Evolutionary conservation across 1,139 yeast genomes (phyloP).

Genomic region (Sugiyamaella novakii): DNA sequence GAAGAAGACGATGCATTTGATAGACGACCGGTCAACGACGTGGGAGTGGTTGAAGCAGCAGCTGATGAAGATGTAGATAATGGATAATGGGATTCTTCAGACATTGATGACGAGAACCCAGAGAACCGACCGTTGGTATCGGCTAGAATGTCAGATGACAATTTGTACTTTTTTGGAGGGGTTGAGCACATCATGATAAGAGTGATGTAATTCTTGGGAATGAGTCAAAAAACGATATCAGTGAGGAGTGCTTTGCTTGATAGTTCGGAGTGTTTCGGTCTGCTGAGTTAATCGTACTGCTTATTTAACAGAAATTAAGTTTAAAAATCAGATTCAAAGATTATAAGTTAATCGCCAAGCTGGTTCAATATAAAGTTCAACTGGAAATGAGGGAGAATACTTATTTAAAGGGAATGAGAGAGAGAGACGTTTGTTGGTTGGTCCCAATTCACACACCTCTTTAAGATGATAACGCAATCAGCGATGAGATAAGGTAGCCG

Average conservation of each 20-base stretch:
- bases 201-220: background rate
- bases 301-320: background rate
- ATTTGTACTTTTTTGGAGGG: constrained; percentile 15
- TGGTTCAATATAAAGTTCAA: too few relatives aligned
- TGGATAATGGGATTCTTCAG: background rate
- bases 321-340: background rate
- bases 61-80: background rate
- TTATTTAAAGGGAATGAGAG: background rate
- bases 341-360: background rate
- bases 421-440: background rate
- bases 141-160: constrained; percentile 7
- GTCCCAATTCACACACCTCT: constrained; percentile 1
- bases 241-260: background rate
- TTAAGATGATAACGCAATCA: constrained; percentile 16
- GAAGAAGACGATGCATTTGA: background rate
- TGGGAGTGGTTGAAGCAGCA: background rate
- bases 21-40: too few relatives aligned
- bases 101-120: background rate
- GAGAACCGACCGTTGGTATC: background rate
- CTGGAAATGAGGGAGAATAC: too few relatives aligned
- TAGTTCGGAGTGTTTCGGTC: background rate
- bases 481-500: constrained; percentile 16
- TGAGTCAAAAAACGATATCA: background rate
- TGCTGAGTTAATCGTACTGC: background rate
- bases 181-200: constrained; percentile 13